These are phyloP conservation scores for Rhododendron henanense DNA, from an alignment of 148 eudicot species.

Conservation along the genomic window DNA sequence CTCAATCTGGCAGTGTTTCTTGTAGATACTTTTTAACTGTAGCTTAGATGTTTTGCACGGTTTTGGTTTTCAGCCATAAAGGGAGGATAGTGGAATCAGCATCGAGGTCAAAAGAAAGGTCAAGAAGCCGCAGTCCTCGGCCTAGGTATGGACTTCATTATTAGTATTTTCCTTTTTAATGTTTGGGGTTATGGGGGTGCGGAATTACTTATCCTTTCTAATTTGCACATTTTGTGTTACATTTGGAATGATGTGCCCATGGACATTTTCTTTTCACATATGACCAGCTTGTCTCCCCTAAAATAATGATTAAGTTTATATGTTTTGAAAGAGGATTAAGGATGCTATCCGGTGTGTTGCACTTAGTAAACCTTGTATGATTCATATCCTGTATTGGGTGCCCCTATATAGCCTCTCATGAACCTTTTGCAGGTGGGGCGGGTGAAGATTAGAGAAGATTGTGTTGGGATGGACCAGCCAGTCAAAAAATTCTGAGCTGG, in stretches of 20 bases:
- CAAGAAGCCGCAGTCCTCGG: slow-evolving; percentile 74
- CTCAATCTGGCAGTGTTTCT: not conserved
- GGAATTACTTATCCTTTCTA: not conserved
- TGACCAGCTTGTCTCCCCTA: not conserved
- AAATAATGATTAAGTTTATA: not conserved
- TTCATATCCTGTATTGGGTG: not conserved
- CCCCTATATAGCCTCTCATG: not conserved
- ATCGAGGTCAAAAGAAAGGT: slow-evolving; percentile 32
- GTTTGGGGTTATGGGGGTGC: not conserved
- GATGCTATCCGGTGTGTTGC: not conserved
- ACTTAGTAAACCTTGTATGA: not conserved
- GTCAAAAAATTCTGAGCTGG: not conserved
- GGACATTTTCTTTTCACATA: not conserved
- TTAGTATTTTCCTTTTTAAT: not conserved
- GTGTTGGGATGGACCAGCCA: not conserved
- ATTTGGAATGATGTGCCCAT: not conserved
- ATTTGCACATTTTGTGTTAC: not conserved
- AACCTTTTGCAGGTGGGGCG: not conserved
- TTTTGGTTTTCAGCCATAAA: slow-evolving; percentile 45
- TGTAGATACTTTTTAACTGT: not conserved
- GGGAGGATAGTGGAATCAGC: slow-evolving; percentile 44
- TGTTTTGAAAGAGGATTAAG: not conserved
- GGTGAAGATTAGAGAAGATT: not conserved
- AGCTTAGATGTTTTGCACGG: slow-evolving; percentile 2
- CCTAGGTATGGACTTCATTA: slow-evolving; percentile 41